phyloP scores from a whole-genome alignment of 495 filamentous ascomycete genomes.

The Aspergillus panamensis region DNA sequence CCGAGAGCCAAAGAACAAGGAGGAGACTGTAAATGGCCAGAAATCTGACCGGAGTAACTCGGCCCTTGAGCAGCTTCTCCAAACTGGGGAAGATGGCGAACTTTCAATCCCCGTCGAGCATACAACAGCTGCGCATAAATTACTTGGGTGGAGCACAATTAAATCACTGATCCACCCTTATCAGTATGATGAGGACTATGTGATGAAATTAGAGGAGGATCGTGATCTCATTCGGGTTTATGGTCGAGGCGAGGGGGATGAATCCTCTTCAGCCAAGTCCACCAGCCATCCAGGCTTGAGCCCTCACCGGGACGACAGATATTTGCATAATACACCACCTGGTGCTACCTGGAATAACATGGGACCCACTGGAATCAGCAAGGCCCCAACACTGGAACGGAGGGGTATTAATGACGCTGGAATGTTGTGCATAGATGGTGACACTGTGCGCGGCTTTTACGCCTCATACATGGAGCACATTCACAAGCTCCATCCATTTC shows the following conservation, averaged over 20 bases:
- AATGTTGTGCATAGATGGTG: slow-evolving; percentile 59
- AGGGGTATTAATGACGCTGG: slow-evolving; percentile 59
- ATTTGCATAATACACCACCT: slow-evolving; percentile 26
- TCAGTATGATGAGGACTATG: slow-evolving; percentile 56
- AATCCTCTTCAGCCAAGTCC: slow-evolving; percentile 38
- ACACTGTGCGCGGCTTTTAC: slow-evolving; percentile 60
- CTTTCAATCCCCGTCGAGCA: slow-evolving; percentile 74
- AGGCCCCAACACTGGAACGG: slow-evolving; percentile 11
- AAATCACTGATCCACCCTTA: slow-evolving; percentile 47
- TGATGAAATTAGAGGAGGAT: slow-evolving; percentile 71
- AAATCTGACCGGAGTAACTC: not conserved
- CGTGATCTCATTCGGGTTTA: slow-evolving; percentile 73
- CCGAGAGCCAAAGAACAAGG: slow-evolving; percentile 16
- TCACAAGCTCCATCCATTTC: slow-evolving; percentile 86
- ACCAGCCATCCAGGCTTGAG: slow-evolving; percentile 15
- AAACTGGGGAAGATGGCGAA: slow-evolving; percentile 41
- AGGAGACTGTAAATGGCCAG: slow-evolving; percentile 7
- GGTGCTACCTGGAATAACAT: slow-evolving; percentile 34
- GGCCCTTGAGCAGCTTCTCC: slow-evolving; percentile 8
- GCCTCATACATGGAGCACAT: slow-evolving; percentile 74
- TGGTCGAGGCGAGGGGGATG: slow-evolving; percentile 72
- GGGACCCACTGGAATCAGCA: slow-evolving; percentile 11
- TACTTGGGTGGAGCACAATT: slow-evolving; percentile 70
- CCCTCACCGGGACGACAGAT: slow-evolving; percentile 27
- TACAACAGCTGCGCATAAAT: slow-evolving; percentile 73